Base-by-base conservation (phyloP, 2,329 filamentous ascomycete genomes). In the Claviceps paspali region DNA sequence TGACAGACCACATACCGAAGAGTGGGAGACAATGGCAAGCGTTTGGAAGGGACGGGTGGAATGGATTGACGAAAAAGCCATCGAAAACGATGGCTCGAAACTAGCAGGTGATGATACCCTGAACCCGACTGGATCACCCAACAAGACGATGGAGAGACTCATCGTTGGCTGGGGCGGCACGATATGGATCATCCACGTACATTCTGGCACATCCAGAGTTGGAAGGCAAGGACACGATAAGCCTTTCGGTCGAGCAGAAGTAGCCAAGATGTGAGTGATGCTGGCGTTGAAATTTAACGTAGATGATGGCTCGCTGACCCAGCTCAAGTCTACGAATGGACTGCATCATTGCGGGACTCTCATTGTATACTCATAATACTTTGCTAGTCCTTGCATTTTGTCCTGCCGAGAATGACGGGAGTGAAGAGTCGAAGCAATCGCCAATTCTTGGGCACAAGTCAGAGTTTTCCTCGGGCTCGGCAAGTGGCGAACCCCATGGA, bases 271-370 rank as follows among this genome's bases (percentile, higher is more conserved):
- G 83, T 92, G 56, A 70, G 82, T 70, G 12, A 22, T 10, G 14
- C 24, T 12, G 10, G 4, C 17, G 17, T 21, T 27, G n/a, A 21
- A 17, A 26, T 4, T n/a, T 19, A 22, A 5, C n/a, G 3, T 8
- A 6, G 12, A 17, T 31, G 11, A 35, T 32, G 24, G 22, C 7
- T 8, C 21, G 26, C 35, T 38, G 27, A 23, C 27, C 4, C 27
- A n/a, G 2, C 12, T 6, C 19, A 14, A 87, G 81, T 60, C 73
- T 96, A 60, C 82, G 86, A 52, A 93, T 91, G 61, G 91, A 98
- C 64, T 96, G 91, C 67, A 86, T 94, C 57, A 85, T 98, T 65
- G 94, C 91, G 55, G 91, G 91, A 51, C 81, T 98, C 59, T 92
- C 88, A 46, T 70, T 98, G 60, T 96, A 95, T 76, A 94, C 86